Percentiles rank a stretch among this genome's conserved stretches.
phyloP scores from a whole-genome alignment of 805 yeast species.

The Saturnispora gosingensis region DNA sequence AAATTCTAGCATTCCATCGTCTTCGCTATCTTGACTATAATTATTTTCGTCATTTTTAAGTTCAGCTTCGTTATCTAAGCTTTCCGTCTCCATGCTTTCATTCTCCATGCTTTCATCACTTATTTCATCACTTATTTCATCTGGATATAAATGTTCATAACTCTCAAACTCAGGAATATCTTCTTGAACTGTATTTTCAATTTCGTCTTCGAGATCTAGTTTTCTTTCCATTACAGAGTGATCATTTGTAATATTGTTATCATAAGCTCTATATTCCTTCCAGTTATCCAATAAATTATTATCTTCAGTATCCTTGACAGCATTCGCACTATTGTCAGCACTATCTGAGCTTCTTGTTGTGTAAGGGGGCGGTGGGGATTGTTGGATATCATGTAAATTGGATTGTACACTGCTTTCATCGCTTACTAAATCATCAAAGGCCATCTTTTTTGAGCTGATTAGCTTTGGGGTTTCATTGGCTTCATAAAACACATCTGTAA shows the following conservation, averaged over 20 bases:
- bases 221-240: not conserved
- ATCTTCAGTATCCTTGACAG: not conserved
- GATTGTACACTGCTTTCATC: not conserved
- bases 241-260: not conserved
- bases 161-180: not conserved
- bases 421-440: not conserved
- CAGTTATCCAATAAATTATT: not conserved
- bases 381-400: not conserved
- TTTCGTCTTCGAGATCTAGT: slow-evolving; percentile 12
- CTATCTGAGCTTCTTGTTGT: not conserved
- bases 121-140: slow-evolving; percentile 4
- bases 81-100: not conserved
- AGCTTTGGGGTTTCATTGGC: not conserved
- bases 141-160: slow-evolving; percentile 11
- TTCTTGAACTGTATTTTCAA: slow-evolving; percentile 8
- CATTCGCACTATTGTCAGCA: not conserved
- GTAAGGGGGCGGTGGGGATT: not conserved
- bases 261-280: not conserved
- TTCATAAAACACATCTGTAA: slow-evolving; percentile 4
- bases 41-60: slow-evolving; percentile 1
- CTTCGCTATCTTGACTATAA: slow-evolving; percentile 4
- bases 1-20: slow-evolving; percentile 9
- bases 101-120: not conserved
- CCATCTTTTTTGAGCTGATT: not conserved
- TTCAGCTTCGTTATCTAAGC: not conserved